Base-by-base conservation (phyloP, 2,329 filamentous ascomycete species). In the Cladorrhinum sp. region DNA sequence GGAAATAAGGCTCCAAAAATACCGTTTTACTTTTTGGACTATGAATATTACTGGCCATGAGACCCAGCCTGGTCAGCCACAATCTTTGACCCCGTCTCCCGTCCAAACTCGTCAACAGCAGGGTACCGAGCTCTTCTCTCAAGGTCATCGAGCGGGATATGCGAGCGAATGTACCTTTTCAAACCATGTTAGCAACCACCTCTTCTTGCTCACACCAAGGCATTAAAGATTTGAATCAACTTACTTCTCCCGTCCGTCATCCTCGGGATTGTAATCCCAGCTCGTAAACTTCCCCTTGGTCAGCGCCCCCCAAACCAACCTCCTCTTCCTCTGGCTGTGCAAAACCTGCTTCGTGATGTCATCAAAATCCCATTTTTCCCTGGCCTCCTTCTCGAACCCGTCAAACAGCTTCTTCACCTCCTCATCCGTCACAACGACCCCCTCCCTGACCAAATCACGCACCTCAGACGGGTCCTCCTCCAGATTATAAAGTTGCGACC, bases 401-500 rank as follows among this genome's bases (percentile, higher is more conserved):
- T 83, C 77, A 51, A 91, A 81, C 10, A 83, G 76, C 7, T 73
- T 74, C 67, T 77, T 77, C 10, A 78, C 77, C 62, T 79, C 79
- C 62, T 77, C 73, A 62, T 84, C 79, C 21, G 16, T 18, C 36
- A 14, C 36, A 20, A 39, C 64, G n/a, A 24, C 42, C 53, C 58
- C 64, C 46, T 55, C 73, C 55, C 77, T 76, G n/a, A 78, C 85
- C 57, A 96, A 78, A 74, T 96, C 94, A 66, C 82, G 77, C n/a
- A 91, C 75, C 77, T 96, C 92, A 33, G 86, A 76, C 0, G 92
- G 91, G 70, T 97, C 93, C 20, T 79, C 75, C 50, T 81, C 79
- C 6, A 97, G 80, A 75, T 97, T 90, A 80, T 86, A 97, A 12
- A 97, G 83, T 77, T 95, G 91, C 28, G 90, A 87, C 30, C 89